Conservation (phyloP, 2,329 filamentous ascomycete species). For the Coniochaeta ligniaria region DNA sequence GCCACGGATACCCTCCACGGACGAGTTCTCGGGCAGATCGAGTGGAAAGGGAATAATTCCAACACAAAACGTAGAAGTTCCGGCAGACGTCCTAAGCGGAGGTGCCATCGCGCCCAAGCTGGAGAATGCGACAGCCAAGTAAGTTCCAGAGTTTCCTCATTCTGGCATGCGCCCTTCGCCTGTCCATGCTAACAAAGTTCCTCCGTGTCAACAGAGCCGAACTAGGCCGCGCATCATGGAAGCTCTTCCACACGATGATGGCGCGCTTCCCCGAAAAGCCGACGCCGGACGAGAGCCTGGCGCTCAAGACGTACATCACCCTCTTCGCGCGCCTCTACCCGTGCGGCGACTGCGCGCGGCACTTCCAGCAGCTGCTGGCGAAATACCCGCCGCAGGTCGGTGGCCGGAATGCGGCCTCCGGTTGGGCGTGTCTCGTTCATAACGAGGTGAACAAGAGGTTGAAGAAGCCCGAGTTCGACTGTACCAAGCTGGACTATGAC, state of each 20-base stretch:
- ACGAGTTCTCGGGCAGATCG: constrained; percentile 3
- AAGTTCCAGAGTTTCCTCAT: constrained; percentile 17
- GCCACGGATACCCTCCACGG: not conserved
- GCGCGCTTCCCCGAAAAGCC: constrained; percentile 62
- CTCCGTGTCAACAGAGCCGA: constrained; percentile 39
- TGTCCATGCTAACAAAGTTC: not conserved
- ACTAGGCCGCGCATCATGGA: constrained; percentile 62
- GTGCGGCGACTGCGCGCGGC: constrained; percentile 61
- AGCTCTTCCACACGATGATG: constrained; percentile 65
- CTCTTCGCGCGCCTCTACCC: constrained; percentile 64
- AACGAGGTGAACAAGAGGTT: constrained; percentile 61
- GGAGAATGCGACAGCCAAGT: constrained; percentile 77
- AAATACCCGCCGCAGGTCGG: constrained; percentile 60
- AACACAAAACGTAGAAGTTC: constrained; percentile 25
- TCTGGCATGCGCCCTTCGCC: not conserved
- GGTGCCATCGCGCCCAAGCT: constrained; percentile 73
- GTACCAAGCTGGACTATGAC: constrained; percentile 62
- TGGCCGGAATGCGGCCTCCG: constrained; percentile 55
- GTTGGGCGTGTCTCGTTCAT: constrained; percentile 63
- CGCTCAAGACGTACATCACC: constrained; percentile 58
- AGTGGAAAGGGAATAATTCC: not conserved
- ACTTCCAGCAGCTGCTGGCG: constrained; percentile 56
- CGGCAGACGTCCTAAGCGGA: constrained; percentile 50
- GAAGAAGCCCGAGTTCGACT: constrained; percentile 56
- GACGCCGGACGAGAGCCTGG: constrained; percentile 52